Evolutionary conservation across 306 rosid species (phyloP).

Genomic region (Cicer chorassanicum): DNA sequence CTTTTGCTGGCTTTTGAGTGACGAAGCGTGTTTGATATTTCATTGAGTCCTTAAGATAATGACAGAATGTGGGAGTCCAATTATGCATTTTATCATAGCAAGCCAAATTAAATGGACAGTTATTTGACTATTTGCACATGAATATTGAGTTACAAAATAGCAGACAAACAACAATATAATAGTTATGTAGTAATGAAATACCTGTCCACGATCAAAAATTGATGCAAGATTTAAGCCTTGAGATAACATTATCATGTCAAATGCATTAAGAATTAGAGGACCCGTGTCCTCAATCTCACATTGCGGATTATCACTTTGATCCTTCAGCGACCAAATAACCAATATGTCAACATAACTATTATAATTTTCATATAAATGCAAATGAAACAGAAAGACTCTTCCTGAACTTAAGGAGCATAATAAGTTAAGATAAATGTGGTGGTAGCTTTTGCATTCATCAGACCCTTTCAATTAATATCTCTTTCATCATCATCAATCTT

Average conservation of each 20-base stretch:
- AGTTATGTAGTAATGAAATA: conserved; percentile 36
- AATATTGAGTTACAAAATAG: conserved; percentile 26
- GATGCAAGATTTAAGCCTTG: conserved; percentile 90
- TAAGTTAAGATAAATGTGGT: conserved; percentile 1
- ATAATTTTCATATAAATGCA: conserved; percentile 31
- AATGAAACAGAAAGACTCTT: conserved; percentile 10
- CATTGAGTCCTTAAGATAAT: conserved; percentile 54
- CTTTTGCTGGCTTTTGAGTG: conserved; percentile 86
- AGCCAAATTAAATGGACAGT: conserved; percentile 2
- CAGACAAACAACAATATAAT: conserved; percentile 14
- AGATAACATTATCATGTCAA: conserved; percentile 82
- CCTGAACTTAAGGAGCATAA: background rate
- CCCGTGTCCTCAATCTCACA: conserved; percentile 61
- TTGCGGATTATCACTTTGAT: conserved; percentile 56
- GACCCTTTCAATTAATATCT: conserved; percentile 19
- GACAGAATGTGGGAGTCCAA: conserved; percentile 23
- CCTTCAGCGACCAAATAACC: conserved; percentile 56
- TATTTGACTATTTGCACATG: conserved; percentile 20
- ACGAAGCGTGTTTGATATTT: conserved; percentile 78
- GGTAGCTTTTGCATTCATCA: conserved; percentile 28
- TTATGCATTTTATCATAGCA: conserved; percentile 31
- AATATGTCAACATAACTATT: conserved; percentile 34
- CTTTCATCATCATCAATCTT: conserved; percentile 17
- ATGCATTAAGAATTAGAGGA: conserved; percentile 83
- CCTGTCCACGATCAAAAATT: conserved; percentile 81